phyloP scores from a whole-genome alignment of 768 basidiomycete species.

The Termitomyces sp. region DNA sequence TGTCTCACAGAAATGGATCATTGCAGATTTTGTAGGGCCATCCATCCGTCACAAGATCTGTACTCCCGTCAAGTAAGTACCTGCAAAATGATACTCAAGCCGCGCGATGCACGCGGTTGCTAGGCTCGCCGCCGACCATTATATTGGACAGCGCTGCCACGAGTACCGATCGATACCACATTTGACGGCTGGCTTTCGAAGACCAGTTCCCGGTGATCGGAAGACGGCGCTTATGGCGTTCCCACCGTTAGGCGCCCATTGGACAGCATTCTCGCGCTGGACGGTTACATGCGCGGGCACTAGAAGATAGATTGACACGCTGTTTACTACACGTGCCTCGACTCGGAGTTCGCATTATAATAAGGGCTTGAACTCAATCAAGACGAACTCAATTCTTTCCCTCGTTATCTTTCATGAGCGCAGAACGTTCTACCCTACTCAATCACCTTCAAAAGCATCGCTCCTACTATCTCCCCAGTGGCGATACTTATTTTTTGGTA shows the following conservation, averaged over 20 bases:
- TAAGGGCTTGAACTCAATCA: slow-evolving; percentile 5
- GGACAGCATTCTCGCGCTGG: background rate
- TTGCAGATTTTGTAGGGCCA: background rate
- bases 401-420: background rate
- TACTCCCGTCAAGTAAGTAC: background rate
- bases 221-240: background rate
- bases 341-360: background rate
- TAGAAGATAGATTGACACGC: background rate
- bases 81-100: background rate
- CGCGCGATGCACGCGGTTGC: background rate
- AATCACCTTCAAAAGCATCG: background rate
- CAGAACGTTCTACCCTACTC: background rate
- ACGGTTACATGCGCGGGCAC: background rate
- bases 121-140: background rate
- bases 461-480: slow-evolving; percentile 50
- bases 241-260: background rate
- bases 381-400: background rate
- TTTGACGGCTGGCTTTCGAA: slow-evolving; percentile 5
- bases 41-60: background rate
- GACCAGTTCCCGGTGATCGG: background rate
- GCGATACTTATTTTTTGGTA: slow-evolving; percentile 54
- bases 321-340: background rate
- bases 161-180: slow-evolving; percentile 1
- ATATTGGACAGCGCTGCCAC: too few species aligned
- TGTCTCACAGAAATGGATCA: background rate